Base-by-base conservation (phyloP, 2,329 filamentous ascomycete genomes). In the Pseudogymnoascus sp. region DNA sequence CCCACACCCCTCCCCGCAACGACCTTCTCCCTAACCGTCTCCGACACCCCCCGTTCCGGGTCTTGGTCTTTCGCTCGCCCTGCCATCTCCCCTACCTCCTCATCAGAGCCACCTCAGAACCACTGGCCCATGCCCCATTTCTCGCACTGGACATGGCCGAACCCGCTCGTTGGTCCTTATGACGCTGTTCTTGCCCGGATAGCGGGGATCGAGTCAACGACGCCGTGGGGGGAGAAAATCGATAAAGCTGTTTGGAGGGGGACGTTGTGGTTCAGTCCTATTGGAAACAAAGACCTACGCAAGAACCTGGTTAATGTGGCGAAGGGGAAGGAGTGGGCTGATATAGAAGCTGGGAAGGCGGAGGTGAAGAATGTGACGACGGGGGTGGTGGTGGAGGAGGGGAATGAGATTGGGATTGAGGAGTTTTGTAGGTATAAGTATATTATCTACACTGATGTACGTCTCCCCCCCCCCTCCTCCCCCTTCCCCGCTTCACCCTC, bases 101-200 rank as follows among this genome's bases (percentile, higher is more conserved):
- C 18, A 4, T 1, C 18, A 4, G 11, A 45, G 4, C 73, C 72
- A 63, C 66, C 64, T 18, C 66, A 64, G 10, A 77, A 77, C 37
- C 75, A 74, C 64, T 83, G 81, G 72, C 71, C 81, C 4, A 80
- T 84, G 74, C 82, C 81, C 64, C 83, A 81, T 74, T 86, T 82
- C 75, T 77, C 76, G 69, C 82, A 79, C 74, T 84, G 79, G 79
- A 77, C 79, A 5, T 84, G 81, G 81, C 74, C 78, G 21, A 75
- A 81, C 54, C 78, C 77, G 62, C 80, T 80, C 74, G 81, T 79
- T 70, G 76, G 75, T 5, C 78, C 78, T 5, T 69, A 81, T 12
- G 66, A 73, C 10, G 72, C 76, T 60, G 80, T 78, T 0, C 69
- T 77, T 0, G 36, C 51, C 0, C 74, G 74, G 61, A 79, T 81